Conservation (phyloP, 805 yeast species). For the Jamesozyma hellenica region DNA sequence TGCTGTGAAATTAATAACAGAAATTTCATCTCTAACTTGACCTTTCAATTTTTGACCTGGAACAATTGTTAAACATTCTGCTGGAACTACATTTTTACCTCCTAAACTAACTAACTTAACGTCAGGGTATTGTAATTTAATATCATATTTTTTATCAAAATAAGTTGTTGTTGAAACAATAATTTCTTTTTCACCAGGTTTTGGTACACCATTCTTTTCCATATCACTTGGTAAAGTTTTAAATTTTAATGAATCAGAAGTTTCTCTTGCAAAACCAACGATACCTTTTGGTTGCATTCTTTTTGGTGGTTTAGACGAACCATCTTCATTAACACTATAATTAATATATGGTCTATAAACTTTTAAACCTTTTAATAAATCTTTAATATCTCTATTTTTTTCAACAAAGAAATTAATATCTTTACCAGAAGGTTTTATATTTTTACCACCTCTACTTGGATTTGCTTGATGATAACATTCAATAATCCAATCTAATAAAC, state of each 20-base stretch:
- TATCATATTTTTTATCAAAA: constrained; percentile 12
- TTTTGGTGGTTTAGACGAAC: constrained; percentile 13
- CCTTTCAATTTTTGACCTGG: constrained; percentile 21
- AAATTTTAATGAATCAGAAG: constrained; percentile 13
- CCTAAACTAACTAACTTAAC: constrained; percentile 13
- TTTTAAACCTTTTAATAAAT: constrained; percentile 14
- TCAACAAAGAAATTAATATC: constrained; percentile 14
- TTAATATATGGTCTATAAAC: constrained; percentile 17
- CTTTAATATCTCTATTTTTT: constrained; percentile 10
- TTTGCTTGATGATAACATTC: constrained; percentile 12
- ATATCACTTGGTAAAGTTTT: constrained; percentile 9
- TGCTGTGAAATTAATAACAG: constrained; percentile 15
- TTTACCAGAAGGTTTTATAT: constrained; percentile 5
- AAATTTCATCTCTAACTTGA: constrained; percentile 8
- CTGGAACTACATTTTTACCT: constrained; percentile 13
- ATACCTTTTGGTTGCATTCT: constrained; percentile 12
- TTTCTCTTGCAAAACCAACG: constrained; percentile 16
- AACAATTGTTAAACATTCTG: constrained; percentile 17
- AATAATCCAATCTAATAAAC: constrained; percentile 16
- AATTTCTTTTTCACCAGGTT: constrained; percentile 8
- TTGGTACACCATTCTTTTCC: constrained; percentile 2
- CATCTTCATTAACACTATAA: constrained; percentile 16
- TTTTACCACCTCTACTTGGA: constrained; percentile 1
- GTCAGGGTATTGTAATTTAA: constrained; percentile 16
- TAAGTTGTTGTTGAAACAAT: constrained; percentile 10